Base-by-base conservation (phyloP, 768 basidiomycete genomes). In the Clitopilus passeckerianus region DNA sequence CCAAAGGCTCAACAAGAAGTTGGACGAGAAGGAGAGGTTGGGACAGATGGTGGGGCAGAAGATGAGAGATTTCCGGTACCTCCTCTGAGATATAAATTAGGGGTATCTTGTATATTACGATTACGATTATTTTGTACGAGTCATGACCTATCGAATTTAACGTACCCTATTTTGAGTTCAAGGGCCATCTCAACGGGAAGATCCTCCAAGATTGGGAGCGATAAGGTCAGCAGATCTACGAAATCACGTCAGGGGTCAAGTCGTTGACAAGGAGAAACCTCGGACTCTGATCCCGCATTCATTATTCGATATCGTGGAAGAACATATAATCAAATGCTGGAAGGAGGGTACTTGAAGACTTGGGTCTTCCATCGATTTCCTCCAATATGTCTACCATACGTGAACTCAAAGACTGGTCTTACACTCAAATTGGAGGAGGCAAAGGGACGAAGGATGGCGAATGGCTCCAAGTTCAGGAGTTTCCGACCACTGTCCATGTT, bases 401-500 rank as follows among this genome's bases (percentile, higher is more conserved):
- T 41, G 50, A 64, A 7, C 64, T 81, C 22, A 66, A 68, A 35
- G 72, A 81, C 41, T 93, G 91, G 91, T 71, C 70, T 44, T 91
- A 92, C 66, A 84, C 83, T 7, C 88, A 87, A 67, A 69, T 87
- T 34, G 83, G 81, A 22, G 87, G 86, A 14, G 85, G 83, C 24
- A 72, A 79, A 60, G 82, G 82, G 20, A 83, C 82, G 22, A 77
- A 79, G 58, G 74, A 82, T 24, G 85, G 77, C 43, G 89, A 91
- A 77, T 92, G 89, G 90, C 64, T 89, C 33, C 59, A 75, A 5
- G 80, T 79, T 24, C 81, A 84, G 23, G 72, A 79, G 58, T 86
- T 95, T 65, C 94, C 95, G 12, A 95, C 94, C 0, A 87, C 86
- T 0, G 87, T 94, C 12, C 94, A 97, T 63, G 90, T 90, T 55